Base-by-base conservation (phyloP, 192 early-diverging fungal species). In the Linnemannia hyalina region DNA sequence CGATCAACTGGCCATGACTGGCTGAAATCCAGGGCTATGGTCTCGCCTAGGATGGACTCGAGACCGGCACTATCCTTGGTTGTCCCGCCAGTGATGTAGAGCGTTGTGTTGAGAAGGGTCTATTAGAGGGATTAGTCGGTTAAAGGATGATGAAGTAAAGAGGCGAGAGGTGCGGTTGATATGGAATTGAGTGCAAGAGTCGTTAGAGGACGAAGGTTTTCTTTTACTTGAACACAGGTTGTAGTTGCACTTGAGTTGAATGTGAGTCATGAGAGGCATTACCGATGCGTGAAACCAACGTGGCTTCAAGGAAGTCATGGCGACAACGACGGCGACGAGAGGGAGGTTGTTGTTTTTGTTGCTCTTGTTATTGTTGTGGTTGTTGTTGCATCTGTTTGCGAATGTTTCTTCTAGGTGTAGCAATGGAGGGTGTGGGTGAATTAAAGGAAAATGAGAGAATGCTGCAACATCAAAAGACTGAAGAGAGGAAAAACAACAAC, bases 251-350 rank as follows among this genome's bases (percentile, higher is more conserved):
- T 36, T 1, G n/a, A 69, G 54, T 55, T 20, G 44, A 72, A 15
- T 52, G 35, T 10, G 26, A 32, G 44, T 41, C 75, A 65, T 15
- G 36, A 6, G 26, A 71, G 44, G 23, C 16, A 44, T 55, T 83
- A 83, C 82, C 26, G 82, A 73, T 26, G 82, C 82, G 74, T 83
- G 82, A 60, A 41, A 83, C 76, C 82, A 83, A 57, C 82, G 57
- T 57, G 76, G 41, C 52, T 69, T 70, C 55, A 77, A 65, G 73
- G 73, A 36, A 47, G 63, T 78, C 82, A 83, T 83, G 15, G 46
- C n/a, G 20, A n/a, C 70, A 70, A 35, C 35, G 3, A 52, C 49
- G 18, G 18, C 18, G 49, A 52, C 49, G 20, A 22, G 49, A 52
- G 36, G 23, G 9, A 41, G 20, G 32, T 22, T 15, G 57, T 60